Evolutionary conservation across 2,329 filamentous ascomycete species (phyloP), one percentile per base, ranked within the genome.

Genomic region (Didymella arachidicola): DNA sequence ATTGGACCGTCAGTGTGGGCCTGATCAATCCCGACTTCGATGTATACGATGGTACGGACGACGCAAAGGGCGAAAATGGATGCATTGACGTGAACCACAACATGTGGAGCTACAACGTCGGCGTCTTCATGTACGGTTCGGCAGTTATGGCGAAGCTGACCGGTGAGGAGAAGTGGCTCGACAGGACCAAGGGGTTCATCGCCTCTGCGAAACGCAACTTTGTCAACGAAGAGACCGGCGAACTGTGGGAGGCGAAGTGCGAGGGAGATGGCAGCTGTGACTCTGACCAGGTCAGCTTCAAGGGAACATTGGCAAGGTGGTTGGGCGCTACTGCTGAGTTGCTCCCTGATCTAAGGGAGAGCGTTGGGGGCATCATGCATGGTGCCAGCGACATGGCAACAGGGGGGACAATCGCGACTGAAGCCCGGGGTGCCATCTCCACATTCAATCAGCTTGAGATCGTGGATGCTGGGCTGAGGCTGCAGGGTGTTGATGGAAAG

Each of bases 261-360:
- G 89, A 91, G 47, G 59, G 77, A 7, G 74, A 80, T 57, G 76
- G 76, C 57, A 79, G 70, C 0, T 92, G 89, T 73, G 85, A 88
- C 72, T 82, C 79, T 48, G 89, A 91, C 75, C 88, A 89, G 81
- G 83, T 83, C 65, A 86, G 84, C n/a, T 90, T 90, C 82, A 91
- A 91, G 56, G 71, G 67, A 0, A 57, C 65, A 18, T 44, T 73
- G 52, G 70, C 70, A 12, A 53, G 70, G n/a, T 72, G 67, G 67
- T 32, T 73, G 55, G 71, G 71, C 16, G 66, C 68, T 3, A 66
- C 65, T 7, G 69, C 69, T 0, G 54, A 53, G 19, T 16, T 70
- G 3, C n/a, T 70, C 36, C 68, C 69, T 7, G 63, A 66, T 14
- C 39, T 70, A 4, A 48, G 39, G 27, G 57, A 57, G 2, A 60